Percentiles rank a stretch among this genome's conserved stretches.
These are phyloP conservation scores for Chlorokybus atmophyticus DNA, from an alignment of 139 green algal species.

Conservation along the genomic window DNA sequence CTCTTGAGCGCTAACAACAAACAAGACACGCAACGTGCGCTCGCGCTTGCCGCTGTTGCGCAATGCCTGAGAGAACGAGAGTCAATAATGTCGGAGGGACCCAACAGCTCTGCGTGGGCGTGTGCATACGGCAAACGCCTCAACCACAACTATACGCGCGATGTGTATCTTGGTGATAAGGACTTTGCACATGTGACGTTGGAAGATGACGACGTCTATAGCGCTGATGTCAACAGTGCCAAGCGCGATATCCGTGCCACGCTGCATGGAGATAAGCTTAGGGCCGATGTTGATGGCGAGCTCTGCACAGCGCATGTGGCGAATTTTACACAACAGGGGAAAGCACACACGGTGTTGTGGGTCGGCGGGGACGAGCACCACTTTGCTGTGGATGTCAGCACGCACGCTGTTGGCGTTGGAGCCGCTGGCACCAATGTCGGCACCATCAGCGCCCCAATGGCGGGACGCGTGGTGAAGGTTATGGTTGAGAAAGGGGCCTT, in stretches of 20 bases:
- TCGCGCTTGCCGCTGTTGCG: background rate
- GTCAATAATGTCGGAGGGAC: too few relatives aligned
- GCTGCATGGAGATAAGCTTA: too few relatives aligned
- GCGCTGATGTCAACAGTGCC: too few relatives aligned
- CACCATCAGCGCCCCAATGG: constrained; percentile 74
- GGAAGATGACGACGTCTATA: too few relatives aligned
- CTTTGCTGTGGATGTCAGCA: background rate
- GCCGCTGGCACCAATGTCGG: constrained; percentile 14
- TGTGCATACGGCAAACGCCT: too few relatives aligned
- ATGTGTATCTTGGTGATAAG: too few relatives aligned
- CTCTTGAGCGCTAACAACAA: constrained; percentile 3
- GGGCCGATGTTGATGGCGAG: too few relatives aligned
- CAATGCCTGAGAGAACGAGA: background rate
- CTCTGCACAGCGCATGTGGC: background rate
- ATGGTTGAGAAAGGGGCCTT: constrained; percentile 26
- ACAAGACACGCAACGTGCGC: background rate
- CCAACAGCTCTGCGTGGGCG: too few relatives aligned
- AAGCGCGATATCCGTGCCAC: too few relatives aligned
- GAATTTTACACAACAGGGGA: background rate
- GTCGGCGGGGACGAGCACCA: background rate
- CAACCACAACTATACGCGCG: too few relatives aligned
- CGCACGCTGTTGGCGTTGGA: background rate
- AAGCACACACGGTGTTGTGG: constrained; percentile 3
- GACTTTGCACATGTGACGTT: too few relatives aligned
- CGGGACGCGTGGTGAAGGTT: constrained; percentile 74